Percentiles rank a stretch among this genome's conserved stretches.
phyloP scores from a whole-genome alignment of 495 filamentous ascomycete species.

The Cryomyces antarcticus region DNA sequence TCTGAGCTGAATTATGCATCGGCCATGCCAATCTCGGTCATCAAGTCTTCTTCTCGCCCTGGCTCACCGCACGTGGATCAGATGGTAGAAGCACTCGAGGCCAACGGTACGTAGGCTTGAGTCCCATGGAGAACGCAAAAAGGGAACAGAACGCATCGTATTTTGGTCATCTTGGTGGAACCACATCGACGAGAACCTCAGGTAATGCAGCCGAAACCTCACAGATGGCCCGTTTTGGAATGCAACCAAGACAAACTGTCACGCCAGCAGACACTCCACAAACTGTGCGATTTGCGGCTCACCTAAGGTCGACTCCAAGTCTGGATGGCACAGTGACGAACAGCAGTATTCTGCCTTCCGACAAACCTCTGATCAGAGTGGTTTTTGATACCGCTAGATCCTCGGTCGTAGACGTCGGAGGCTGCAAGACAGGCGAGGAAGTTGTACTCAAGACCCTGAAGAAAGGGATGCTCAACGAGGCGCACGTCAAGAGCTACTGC shows the following conservation, averaged over 20 bases:
- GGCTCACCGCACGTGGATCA: slow-evolving; percentile 44
- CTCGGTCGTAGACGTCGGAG: slow-evolving; percentile 73
- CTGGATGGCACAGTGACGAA: slow-evolving; percentile 48
- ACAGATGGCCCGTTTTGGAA: neutral
- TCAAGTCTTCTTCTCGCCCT: slow-evolving; percentile 42
- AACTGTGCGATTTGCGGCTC: slow-evolving; percentile 21
- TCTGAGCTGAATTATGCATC: slow-evolving; percentile 16
- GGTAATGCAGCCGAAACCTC: neutral
- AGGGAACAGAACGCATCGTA: slow-evolving; percentile 32
- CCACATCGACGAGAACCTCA: slow-evolving; percentile 1
- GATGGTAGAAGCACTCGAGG: slow-evolving; percentile 27
- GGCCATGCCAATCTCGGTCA: slow-evolving; percentile 21
- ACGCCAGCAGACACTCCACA: slow-evolving; percentile 18
- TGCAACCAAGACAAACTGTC: slow-evolving; percentile 1
- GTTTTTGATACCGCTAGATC: slow-evolving; percentile 71
- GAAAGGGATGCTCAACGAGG: slow-evolving; percentile 42
- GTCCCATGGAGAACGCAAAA: slow-evolving; percentile 28
- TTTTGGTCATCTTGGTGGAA: slow-evolving; percentile 20
- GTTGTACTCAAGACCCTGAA: slow-evolving; percentile 67
- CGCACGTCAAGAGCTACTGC: slow-evolving; percentile 24
- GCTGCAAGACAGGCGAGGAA: slow-evolving; percentile 76
- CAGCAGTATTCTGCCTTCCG: slow-evolving; percentile 46
- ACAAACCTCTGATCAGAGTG: slow-evolving; percentile 69
- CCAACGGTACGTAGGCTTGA: slow-evolving; percentile 28
- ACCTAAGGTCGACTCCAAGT: slow-evolving; percentile 45